Percentiles rank a stretch among this genome's conserved stretches.
Evolutionary conservation across 1,139 yeast genomes (phyloP).

Genomic region (Pichia sp.): DNA sequence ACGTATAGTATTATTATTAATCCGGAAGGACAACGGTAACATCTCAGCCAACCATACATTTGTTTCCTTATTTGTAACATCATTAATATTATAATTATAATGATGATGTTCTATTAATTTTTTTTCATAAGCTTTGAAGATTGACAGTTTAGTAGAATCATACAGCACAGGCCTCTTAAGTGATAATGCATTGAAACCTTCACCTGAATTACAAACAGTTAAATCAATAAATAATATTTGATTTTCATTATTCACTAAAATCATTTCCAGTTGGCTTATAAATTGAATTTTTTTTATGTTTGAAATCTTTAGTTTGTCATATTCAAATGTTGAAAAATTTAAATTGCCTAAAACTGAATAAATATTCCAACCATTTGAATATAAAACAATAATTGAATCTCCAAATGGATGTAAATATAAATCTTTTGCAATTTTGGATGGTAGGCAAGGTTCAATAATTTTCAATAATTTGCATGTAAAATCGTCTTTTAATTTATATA

Average conservation of each 20-base stretch:
- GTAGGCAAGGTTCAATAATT: slow-evolving; percentile 23
- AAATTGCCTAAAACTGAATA: slow-evolving; percentile 34
- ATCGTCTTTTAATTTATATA: slow-evolving; percentile 23
- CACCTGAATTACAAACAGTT: slow-evolving; percentile 23
- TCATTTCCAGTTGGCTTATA: slow-evolving; percentile 18
- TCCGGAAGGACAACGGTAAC: slow-evolving; percentile 26
- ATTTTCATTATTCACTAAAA: slow-evolving; percentile 19
- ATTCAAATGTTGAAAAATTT: slow-evolving; percentile 33
- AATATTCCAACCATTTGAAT: slow-evolving; percentile 32
- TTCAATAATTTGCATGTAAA: slow-evolving; percentile 20
- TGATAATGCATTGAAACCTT: slow-evolving; percentile 22
- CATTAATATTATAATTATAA: slow-evolving; percentile 15
- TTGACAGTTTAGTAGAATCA: slow-evolving; percentile 22
- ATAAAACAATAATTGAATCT: slow-evolving; percentile 25
- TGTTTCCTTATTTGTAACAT: slow-evolving; percentile 25
- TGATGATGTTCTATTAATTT: slow-evolving; percentile 27
- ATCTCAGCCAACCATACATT: slow-evolving; percentile 27
- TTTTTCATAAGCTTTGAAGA: slow-evolving; percentile 31
- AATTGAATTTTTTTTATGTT: slow-evolving; percentile 21
- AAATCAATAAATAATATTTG: slow-evolving; percentile 22
- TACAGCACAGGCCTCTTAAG: slow-evolving; percentile 29
- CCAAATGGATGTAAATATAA: slow-evolving; percentile 27
- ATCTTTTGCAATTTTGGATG: slow-evolving; percentile 18
- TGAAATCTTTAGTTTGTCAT: slow-evolving; percentile 27
- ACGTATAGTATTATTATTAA: slow-evolving; percentile 25